Evolutionary conservation across 495 filamentous ascomycete genomes (phyloP).

Genomic region (Penicillium robsamsonii): DNA sequence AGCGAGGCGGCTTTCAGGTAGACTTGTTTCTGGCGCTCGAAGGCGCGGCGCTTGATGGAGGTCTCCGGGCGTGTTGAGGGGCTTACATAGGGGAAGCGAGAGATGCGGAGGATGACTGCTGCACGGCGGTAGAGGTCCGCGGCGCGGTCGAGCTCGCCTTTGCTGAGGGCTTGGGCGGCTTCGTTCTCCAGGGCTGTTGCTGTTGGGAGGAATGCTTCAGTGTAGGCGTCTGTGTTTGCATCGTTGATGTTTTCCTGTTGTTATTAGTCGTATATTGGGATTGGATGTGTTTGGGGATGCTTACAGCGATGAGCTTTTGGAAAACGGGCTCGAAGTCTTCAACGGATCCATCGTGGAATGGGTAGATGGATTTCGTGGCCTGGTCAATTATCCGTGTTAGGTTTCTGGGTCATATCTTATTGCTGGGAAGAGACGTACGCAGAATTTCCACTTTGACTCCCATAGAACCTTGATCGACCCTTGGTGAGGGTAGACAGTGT

Average conservation of each 20-base stretch:
- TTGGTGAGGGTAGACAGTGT: conserved; percentile 56
- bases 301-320: conserved; percentile 56
- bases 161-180: conserved; percentile 46
- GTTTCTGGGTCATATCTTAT: not conserved
- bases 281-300: conserved; percentile 6
- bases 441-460: conserved; percentile 78
- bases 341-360: conserved; percentile 70
- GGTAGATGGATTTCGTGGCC: conserved; percentile 66
- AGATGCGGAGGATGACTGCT: conserved; percentile 69
- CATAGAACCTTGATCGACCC: conserved; percentile 70
- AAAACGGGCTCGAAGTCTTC: conserved; percentile 77
- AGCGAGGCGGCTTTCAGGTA: conserved; percentile 58
- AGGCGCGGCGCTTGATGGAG: conserved; percentile 57
- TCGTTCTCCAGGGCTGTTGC: conserved; percentile 51
- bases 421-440: conserved; percentile 42
- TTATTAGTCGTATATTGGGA: not conserved
- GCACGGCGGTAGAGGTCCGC: conserved; percentile 65
- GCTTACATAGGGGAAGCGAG: conserved; percentile 69
- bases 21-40: conserved; percentile 63
- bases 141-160: conserved; percentile 49
- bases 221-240: conserved; percentile 62
- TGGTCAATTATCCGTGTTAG: conserved; percentile 28
- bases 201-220: conserved; percentile 57
- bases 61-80: conserved; percentile 34
- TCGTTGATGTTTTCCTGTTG: conserved; percentile 58